Base-by-base conservation (phyloP, 306 rosid species). In the Inga laurina region DNA sequence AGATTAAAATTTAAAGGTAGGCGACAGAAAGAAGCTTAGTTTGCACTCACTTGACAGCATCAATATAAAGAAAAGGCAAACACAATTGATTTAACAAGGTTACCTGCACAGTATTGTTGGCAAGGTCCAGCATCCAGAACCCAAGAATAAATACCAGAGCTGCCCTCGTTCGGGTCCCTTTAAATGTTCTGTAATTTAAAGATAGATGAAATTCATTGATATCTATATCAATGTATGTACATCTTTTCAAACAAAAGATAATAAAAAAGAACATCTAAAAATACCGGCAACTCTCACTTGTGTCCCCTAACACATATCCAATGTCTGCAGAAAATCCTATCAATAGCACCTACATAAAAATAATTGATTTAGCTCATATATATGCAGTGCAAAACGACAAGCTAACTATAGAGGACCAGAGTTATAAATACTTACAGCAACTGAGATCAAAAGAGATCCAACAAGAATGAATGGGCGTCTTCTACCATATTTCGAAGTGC, bases 91-190 rank as follows among this genome's bases (percentile, higher is more conserved):
- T 57, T 68, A 74, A 86, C 62, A 82, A 57, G 73, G 88, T 71
- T 82, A 92, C 99, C 97, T 97, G 97, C 65, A 97, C 99, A 35
- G 98, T 94, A 84, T 97, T 97, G 90, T 97, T 97, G 75, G 99
- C 99, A 88, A 97, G 99, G 91, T 97, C 99, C 84, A 97, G 95
- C 95, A 97, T 85, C 99, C 99, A 97, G 83, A 97, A 97, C 44
- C 99, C 99, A 82, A 94, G 84, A 81, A 96, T 90, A 87, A 97
- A 97, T 73, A 94, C 87, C 84, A 94, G 15, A 57, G 98, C 99
- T 35, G 97, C 99, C 92, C 93, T 90, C 32, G 88, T 88, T 44
- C 99, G 91, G 56, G 98, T 94, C 81, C 99, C 99, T 89, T 97
- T 94, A 77, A 82, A 97, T 37, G 88, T 89, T 56, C 99, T 94